Conservation (phyloP, 2,329 filamentous ascomycete genomes). For the Cytospora mali region DNA sequence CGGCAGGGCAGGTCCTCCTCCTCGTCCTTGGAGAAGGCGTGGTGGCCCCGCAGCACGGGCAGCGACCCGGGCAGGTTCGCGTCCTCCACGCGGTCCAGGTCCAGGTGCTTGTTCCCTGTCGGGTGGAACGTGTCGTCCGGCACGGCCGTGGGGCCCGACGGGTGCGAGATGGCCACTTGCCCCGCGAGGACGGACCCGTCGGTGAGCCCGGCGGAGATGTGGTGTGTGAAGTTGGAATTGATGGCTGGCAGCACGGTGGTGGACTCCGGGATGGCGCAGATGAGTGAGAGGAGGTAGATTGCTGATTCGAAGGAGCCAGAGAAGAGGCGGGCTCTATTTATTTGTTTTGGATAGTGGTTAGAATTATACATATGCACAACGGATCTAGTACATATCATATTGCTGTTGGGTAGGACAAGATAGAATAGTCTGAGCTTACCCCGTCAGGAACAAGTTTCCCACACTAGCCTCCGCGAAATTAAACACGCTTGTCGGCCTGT, state of each 20-base stretch:
- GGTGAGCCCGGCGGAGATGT: slow-evolving; percentile 81
- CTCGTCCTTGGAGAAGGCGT: slow-evolving; percentile 80
- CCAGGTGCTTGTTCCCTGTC: slow-evolving; percentile 44
- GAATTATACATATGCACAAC: not conserved
- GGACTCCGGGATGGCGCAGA: slow-evolving; percentile 78
- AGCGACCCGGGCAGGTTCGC: slow-evolving; percentile 81
- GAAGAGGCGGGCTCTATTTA: slow-evolving; percentile 82
- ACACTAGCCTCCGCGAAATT: slow-evolving; percentile 77
- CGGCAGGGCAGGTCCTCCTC: slow-evolving; percentile 76
- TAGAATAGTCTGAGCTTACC: slow-evolving; percentile 42
- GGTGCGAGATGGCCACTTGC: slow-evolving; percentile 91
- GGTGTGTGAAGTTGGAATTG: slow-evolving; percentile 93
- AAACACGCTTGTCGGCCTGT: slow-evolving; percentile 72
- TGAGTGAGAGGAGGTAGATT: slow-evolving; percentile 84
- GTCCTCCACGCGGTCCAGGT: slow-evolving; percentile 72
- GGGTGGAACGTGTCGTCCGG: slow-evolving; percentile 38
- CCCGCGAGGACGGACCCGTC: slow-evolving; percentile 82
- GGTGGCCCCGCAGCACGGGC: slow-evolving; percentile 75
- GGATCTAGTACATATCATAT: not conserved
- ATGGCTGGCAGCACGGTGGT: slow-evolving; percentile 85
- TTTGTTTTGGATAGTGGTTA: slow-evolving; percentile 25
- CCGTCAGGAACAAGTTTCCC: slow-evolving; percentile 80
- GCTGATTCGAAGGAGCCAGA: slow-evolving; percentile 90
- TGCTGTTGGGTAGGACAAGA: not conserved
- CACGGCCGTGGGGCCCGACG: slow-evolving; percentile 64